These are phyloP conservation scores for Pyrrhoderma noxium DNA, from an alignment of 1,284 basidiomycete species.

Conservation along the genomic window DNA sequence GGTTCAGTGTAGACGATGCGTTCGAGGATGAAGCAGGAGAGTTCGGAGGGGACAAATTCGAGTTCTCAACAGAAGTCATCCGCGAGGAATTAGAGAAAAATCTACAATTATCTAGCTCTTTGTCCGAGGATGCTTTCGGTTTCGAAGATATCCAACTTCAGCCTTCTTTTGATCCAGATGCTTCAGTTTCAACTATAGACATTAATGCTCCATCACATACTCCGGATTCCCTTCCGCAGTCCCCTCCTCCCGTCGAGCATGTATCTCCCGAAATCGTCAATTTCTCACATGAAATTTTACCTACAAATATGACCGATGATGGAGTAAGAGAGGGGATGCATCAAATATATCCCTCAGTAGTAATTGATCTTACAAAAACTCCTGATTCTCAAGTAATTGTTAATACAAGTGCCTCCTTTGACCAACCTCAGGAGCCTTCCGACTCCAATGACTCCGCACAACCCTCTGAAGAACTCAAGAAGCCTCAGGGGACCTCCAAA, in stretches of 20 bases:
- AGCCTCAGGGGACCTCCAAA: not conserved
- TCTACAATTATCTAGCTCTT: slow-evolving; percentile 20
- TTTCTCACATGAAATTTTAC: not conserved
- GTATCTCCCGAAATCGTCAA: not conserved
- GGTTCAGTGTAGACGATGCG: slow-evolving; percentile 56
- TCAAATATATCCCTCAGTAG: slow-evolving; percentile 35
- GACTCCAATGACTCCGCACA: slow-evolving; percentile 22
- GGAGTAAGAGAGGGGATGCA: slow-evolving; percentile 11
- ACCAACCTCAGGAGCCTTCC: slow-evolving; percentile 10
- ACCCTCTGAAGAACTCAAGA: not conserved
- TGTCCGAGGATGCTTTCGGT: slow-evolving; percentile 26
- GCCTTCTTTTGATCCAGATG: slow-evolving; percentile 32
- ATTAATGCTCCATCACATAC: slow-evolving; percentile 26
- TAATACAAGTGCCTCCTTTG: slow-evolving; percentile 15
- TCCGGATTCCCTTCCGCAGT: slow-evolving; percentile 21
- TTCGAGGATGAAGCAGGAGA: slow-evolving; percentile 44
- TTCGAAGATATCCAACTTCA: slow-evolving; percentile 16
- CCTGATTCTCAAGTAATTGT: slow-evolving; percentile 24
- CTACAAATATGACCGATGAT: slow-evolving; percentile 6
- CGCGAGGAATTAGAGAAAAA: slow-evolving; percentile 52
- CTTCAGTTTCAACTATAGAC: slow-evolving; percentile 51
- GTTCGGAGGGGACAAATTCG: slow-evolving; percentile 43
- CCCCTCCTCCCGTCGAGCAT: slow-evolving; percentile 18
- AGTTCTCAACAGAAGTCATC: slow-evolving; percentile 51
- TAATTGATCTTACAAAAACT: slow-evolving; percentile 39